Evolutionary conservation across 2,329 filamentous ascomycete genomes (phyloP).

Genomic region (Chrysoporthe cubensis): DNA sequence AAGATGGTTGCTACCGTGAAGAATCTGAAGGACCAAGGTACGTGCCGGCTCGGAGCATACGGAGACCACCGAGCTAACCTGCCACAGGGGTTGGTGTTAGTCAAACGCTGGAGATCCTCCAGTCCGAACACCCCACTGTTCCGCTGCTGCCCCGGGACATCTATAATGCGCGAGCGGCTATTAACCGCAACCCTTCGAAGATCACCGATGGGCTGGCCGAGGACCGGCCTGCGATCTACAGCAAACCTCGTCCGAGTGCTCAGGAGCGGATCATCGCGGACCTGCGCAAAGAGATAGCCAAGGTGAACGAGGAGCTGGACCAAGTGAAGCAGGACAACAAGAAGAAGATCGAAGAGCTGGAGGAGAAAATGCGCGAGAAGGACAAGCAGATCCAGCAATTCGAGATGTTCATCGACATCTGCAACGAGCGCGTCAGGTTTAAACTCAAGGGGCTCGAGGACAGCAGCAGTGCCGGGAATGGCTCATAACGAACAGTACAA

Average conservation of each 20-base stretch:
- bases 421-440: constrained; percentile 68
- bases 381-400: constrained; percentile 66
- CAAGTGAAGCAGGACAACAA: constrained; percentile 59
- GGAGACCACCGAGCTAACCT: constrained; percentile 37
- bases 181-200: constrained; percentile 67
- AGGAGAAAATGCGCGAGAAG: constrained; percentile 64
- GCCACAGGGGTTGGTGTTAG: constrained; percentile 63
- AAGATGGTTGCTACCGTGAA: constrained; percentile 72
- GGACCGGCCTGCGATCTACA: constrained; percentile 66
- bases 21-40: constrained; percentile 68
- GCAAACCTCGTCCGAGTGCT: constrained; percentile 65
- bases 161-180: constrained; percentile 69
- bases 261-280: constrained; percentile 68
- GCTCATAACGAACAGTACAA: neutral
- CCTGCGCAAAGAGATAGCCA: constrained; percentile 62
- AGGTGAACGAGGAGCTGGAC: constrained; percentile 59
- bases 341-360: constrained; percentile 62
- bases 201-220: constrained; percentile 63
- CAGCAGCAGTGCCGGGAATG: constrained; percentile 20
- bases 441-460: constrained; percentile 46
- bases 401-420: constrained; percentile 73
- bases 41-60: constrained; percentile 34
- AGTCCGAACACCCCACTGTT: constrained; percentile 65
- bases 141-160: constrained; percentile 68
- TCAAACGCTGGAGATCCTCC: constrained; percentile 68